phyloP scores from a whole-genome alignment of 2,329 filamentous ascomycete species.

The Colletotrichum neosansevieriae region DNA sequence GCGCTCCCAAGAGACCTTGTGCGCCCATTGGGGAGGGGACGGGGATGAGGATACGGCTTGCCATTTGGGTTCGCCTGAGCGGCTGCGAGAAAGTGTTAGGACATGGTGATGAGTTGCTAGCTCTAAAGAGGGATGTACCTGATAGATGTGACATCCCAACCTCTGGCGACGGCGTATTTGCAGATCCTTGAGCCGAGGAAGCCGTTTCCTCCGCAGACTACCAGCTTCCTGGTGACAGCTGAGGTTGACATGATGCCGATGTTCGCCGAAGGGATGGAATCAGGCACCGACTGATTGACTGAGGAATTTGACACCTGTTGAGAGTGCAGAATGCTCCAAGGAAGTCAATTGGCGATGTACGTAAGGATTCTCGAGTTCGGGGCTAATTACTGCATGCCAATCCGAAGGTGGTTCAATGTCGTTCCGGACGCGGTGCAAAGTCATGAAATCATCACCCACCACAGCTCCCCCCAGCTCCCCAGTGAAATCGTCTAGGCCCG shows the following conservation, averaged over 20 bases:
- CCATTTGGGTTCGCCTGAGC: conserved; percentile 92
- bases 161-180: conserved; percentile 84
- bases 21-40: conserved; percentile 82
- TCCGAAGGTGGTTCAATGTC: conserved; percentile 36
- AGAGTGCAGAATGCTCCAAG: neutral
- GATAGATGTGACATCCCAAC: conserved; percentile 93
- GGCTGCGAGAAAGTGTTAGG: conserved; percentile 64
- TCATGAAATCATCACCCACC: conserved; percentile 39
- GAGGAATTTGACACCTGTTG: neutral
- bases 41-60: conserved; percentile 78
- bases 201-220: conserved; percentile 94
- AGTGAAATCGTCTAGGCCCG: too few species aligned
- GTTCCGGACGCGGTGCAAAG: conserved; percentile 36
- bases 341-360: conserved; percentile 20
- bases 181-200: conserved; percentile 93
- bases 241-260: conserved; percentile 60
- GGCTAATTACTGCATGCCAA: conserved; percentile 11
- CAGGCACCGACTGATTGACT: neutral
- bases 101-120: conserved; percentile 19
- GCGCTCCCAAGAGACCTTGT: conserved; percentile 85
- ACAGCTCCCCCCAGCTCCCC: conserved; percentile 32
- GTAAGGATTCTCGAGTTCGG: conserved; percentile 20
- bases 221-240: conserved; percentile 78
- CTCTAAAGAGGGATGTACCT: conserved; percentile 67
- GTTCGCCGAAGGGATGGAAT: conserved; percentile 7